phyloP scores from a whole-genome alignment of 371 early-diverging fungal genomes.

The Thermomucor indicae-seudaticae region DNA sequence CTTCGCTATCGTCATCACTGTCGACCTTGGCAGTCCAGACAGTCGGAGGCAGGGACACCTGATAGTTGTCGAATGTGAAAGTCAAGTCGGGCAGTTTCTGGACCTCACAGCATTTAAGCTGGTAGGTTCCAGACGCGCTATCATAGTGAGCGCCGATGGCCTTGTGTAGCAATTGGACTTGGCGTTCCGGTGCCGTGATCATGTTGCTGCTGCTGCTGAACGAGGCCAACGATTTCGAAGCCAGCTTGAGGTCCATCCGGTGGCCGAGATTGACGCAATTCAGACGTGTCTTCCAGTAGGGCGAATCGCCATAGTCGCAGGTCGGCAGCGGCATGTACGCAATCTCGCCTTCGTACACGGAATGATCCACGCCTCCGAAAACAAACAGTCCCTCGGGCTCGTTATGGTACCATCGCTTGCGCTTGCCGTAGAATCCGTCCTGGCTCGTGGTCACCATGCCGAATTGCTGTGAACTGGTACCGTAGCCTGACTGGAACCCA shows the following conservation, averaged over 20 bases:
- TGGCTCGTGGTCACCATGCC: slow-evolving; percentile 17
- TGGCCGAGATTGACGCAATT: slow-evolving; percentile 36
- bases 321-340: slow-evolving; percentile 37
- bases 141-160: slow-evolving; percentile 35
- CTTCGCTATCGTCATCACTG: slow-evolving; percentile 11
- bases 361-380: slow-evolving; percentile 43
- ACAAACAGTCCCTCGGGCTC: slow-evolving; percentile 33
- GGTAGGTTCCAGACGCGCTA: slow-evolving; percentile 14
- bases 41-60: slow-evolving; percentile 29
- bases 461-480: slow-evolving; percentile 26
- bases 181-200: slow-evolving; percentile 33
- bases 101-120: slow-evolving; percentile 24
- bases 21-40: slow-evolving; percentile 19
- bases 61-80: slow-evolving; percentile 31
- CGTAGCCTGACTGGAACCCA: slow-evolving; percentile 27
- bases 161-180: slow-evolving; percentile 34
- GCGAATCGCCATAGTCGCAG: slow-evolving; percentile 35
- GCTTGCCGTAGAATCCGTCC: slow-evolving; percentile 23
- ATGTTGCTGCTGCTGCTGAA: slow-evolving; percentile 26
- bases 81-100: slow-evolving; percentile 30
- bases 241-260: slow-evolving; percentile 32
- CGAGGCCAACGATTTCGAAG: slow-evolving; percentile 29
- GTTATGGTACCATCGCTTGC: slow-evolving; percentile 29
- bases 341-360: slow-evolving; percentile 36
- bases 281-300: slow-evolving; percentile 43